Percentiles rank a stretch among this genome's conserved stretches.
phyloP scores from a whole-genome alignment of 108 stramenopile species.

The Skeletonema marinoi region DNA sequence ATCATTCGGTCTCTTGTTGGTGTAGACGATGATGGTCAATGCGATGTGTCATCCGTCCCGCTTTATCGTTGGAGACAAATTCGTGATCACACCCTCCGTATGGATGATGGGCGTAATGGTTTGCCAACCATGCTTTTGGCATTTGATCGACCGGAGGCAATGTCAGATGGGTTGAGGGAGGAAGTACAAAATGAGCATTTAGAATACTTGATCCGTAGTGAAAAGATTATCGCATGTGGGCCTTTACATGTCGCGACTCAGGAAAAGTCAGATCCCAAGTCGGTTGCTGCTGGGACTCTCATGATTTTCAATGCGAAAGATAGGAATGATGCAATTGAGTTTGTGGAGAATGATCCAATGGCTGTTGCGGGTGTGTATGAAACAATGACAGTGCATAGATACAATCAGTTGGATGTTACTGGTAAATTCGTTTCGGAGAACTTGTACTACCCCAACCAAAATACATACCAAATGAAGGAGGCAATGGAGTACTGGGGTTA shows the following conservation, averaged over 20 bases:
- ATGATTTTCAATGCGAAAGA: slow-evolving; percentile 81
- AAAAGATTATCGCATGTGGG: slow-evolving; percentile 72
- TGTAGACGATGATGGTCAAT: slow-evolving; percentile 40
- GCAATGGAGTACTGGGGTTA: slow-evolving; percentile 85
- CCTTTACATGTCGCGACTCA: slow-evolving; percentile 77
- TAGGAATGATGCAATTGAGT: slow-evolving; percentile 77
- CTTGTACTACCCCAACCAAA: slow-evolving; percentile 51
- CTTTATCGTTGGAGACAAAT: slow-evolving; percentile 87
- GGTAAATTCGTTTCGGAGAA: slow-evolving; percentile 86
- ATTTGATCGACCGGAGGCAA: slow-evolving; percentile 64
- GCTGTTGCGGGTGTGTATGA: slow-evolving; percentile 74
- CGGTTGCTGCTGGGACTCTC: slow-evolving; percentile 70
- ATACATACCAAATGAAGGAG: slow-evolving; percentile 81
- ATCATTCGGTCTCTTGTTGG: slow-evolving; percentile 64
- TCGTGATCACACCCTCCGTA: slow-evolving; percentile 77
- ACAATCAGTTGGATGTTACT: slow-evolving; percentile 78
- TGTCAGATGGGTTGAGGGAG: slow-evolving; percentile 48
- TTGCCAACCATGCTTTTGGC: slow-evolving; percentile 67
- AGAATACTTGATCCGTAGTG: slow-evolving; percentile 78
- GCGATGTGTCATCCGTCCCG: slow-evolving; percentile 53
- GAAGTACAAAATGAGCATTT: slow-evolving; percentile 54
- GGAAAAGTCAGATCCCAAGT: slow-evolving; percentile 71
- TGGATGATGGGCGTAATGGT: slow-evolving; percentile 80
- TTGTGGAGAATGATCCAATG: slow-evolving; percentile 76
- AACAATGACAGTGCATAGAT: slow-evolving; percentile 75